Evolutionary conservation across 768 basidiomycete genomes (phyloP).

Genomic region (Exidia glandulosa): DNA sequence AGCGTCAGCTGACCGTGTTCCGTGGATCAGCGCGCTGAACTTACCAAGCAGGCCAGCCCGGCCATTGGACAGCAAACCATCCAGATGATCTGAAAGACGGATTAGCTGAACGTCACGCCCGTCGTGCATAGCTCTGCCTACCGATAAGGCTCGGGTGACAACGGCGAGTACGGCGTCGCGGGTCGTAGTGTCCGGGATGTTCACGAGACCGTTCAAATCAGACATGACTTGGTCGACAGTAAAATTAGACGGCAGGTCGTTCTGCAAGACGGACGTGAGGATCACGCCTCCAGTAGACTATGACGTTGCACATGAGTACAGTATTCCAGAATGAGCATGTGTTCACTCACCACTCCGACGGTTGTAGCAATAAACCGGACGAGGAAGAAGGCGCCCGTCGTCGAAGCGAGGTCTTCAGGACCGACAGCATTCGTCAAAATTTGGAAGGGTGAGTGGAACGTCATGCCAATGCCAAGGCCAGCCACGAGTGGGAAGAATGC

Average conservation of each 20-base stretch:
- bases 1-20: neutral
- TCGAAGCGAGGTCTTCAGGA: conserved; percentile 57
- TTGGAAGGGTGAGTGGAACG: conserved; percentile 80
- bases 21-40: neutral
- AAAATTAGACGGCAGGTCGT: neutral
- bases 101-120: neutral
- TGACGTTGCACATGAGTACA: neutral
- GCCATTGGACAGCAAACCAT: neutral
- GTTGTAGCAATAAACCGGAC: conserved; percentile 83
- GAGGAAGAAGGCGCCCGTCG: conserved; percentile 80
- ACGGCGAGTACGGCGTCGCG: neutral
- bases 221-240: neutral
- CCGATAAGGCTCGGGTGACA: neutral
- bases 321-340: neutral
- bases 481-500: conserved; percentile 54
- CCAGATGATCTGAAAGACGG: neutral
- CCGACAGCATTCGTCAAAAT: conserved; percentile 59
- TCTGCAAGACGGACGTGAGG: neutral
- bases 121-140: neutral
- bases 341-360: conserved; percentile 52
- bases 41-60: neutral
- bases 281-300: neutral
- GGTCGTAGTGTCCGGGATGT: neutral
- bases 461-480: conserved; percentile 70
- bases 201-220: neutral